A percentile compares a stretch with the other conserved stretches of the same genome.
Evolutionary conservation across 768 basidiomycete species (phyloP).

Genomic region (Leccinum subgranulosum): DNA sequence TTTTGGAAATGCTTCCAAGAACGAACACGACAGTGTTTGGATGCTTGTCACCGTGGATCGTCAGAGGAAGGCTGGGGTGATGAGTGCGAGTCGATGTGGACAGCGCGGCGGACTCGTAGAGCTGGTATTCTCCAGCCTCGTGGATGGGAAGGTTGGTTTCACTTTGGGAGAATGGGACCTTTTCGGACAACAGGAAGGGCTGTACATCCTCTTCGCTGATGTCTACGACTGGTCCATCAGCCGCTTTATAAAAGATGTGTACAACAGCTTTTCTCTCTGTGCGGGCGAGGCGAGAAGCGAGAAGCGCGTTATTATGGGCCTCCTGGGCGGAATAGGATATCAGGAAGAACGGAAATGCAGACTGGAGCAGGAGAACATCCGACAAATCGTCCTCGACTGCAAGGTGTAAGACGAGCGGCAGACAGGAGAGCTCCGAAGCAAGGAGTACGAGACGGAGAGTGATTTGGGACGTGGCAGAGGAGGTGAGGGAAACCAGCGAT

Average conservation of each 20-base stretch:
- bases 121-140: slow-evolving; percentile 33
- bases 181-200: slow-evolving; percentile 55
- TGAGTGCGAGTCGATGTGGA: slow-evolving; percentile 62
- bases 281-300: slow-evolving; percentile 78
- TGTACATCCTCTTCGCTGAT: slow-evolving; percentile 57
- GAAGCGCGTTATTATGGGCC: slow-evolving; percentile 86
- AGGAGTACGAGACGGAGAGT: slow-evolving; percentile 62
- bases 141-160: slow-evolving; percentile 30
- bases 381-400: slow-evolving; percentile 65
- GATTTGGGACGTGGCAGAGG: slow-evolving; percentile 47
- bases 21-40: slow-evolving; percentile 69
- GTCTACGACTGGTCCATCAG: slow-evolving; percentile 42
- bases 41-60: slow-evolving; percentile 46
- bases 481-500: slow-evolving; percentile 59
- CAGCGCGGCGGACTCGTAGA: slow-evolving; percentile 67
- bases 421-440: slow-evolving; percentile 61
- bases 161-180: slow-evolving; percentile 25
- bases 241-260: slow-evolving; percentile 68
- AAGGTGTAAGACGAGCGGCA: slow-evolving; percentile 71
- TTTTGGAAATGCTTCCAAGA: slow-evolving; percentile 52
- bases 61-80: slow-evolving; percentile 57
- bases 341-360: slow-evolving; percentile 78
- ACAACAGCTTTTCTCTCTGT: slow-evolving; percentile 73
- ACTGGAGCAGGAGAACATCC: slow-evolving; percentile 70
- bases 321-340: slow-evolving; percentile 75